Base-by-base conservation (phyloP, 1,139 yeast species). In the Yamadazyma siamensis region DNA sequence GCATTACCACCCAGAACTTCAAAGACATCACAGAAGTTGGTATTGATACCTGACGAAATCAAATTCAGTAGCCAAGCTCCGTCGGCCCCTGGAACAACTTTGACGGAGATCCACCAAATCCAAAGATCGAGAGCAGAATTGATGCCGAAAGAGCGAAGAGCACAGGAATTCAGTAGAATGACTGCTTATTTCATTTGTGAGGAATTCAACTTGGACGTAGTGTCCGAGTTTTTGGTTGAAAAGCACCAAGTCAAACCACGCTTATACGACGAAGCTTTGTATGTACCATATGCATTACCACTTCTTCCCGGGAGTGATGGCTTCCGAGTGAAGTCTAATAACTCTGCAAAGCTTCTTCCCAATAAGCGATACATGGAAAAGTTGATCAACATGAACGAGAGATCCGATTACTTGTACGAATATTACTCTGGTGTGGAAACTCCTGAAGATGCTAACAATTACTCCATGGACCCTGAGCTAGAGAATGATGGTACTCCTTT, bases 141-240 rank as follows among this genome's bases (percentile, higher is more conserved):
- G 32, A 65, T 79, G 71, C 74, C 84, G 6, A 79, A 80, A 43
- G 88, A 79, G 30, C 68, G 71, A 23, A 59, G 89, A 38, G 84
- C 80, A 3, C 77, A 73, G 23, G 84, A 78, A 41, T 75, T 82
- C 43, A 79, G 95, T 20, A 60, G 97, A 37, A 87, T 88, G 43
- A 88, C 97, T 0, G 96, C 96, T 0, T 89, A 89, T 54, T 76
- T 87, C 44, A 80, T 88, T 6, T 80, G 95, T 15, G 96, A 87
- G 35, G 87, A 84, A 14, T 80, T 88, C 50, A 71, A 84, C 46
- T 59, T 89, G 31, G 67, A 70, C 23, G 66, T 75, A 2, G 77
- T 87, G 2, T 71, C 83, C 1, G 69, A 71, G 32, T 89, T 85
- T 47, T 57, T 89, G 25, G 65, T 73, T 26, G 67, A 71, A 11